Evolutionary conservation across 1,139 yeast species (phyloP).

Genomic region (Lodderomyces metapsilosis): DNA sequence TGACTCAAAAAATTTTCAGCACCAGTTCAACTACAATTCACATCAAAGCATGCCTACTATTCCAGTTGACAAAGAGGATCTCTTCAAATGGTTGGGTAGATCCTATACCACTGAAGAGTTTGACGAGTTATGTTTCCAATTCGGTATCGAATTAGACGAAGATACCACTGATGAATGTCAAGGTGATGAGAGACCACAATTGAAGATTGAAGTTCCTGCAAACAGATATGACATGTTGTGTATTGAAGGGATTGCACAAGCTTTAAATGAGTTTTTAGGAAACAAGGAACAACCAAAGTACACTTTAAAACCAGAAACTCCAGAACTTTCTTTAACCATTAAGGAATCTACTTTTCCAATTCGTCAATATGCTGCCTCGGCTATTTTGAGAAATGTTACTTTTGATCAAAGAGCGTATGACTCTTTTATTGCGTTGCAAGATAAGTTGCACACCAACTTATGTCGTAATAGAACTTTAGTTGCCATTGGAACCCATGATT

Average conservation of each 20-base stretch:
- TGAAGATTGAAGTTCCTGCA: slow-evolving; percentile 96
- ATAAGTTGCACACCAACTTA: slow-evolving; percentile 89
- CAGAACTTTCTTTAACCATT: slow-evolving; percentile 66
- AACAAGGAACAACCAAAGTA: slow-evolving; percentile 63
- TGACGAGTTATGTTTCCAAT: slow-evolving; percentile 95
- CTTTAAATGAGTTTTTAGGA: slow-evolving; percentile 87
- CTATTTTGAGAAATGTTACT: slow-evolving; percentile 77
- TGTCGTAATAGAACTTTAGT: slow-evolving; percentile 97
- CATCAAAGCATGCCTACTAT: slow-evolving; percentile 81
- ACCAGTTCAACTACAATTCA: background rate
- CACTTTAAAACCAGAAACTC: slow-evolving; percentile 58
- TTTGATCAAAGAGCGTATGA: slow-evolving; percentile 86
- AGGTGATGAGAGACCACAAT: slow-evolving; percentile 87
- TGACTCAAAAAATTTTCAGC: slow-evolving; percentile 17
- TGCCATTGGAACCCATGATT: slow-evolving; percentile 97
- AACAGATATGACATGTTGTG: slow-evolving; percentile 97
- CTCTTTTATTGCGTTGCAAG: slow-evolving; percentile 94
- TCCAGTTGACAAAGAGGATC: slow-evolving; percentile 90
- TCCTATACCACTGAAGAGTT: slow-evolving; percentile 86
- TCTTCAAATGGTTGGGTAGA: slow-evolving; percentile 77
- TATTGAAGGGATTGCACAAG: slow-evolving; percentile 96
- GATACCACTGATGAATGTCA: slow-evolving; percentile 82
- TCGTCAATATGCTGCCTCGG: slow-evolving; percentile 95
- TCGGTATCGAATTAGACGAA: slow-evolving; percentile 96
- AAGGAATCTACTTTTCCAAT: slow-evolving; percentile 68